Evolutionary conservation across 495 filamentous ascomycete species (phyloP), one percentile per base, ranked within the genome.

Genomic region (Aspergillus kassunensis): DNA sequence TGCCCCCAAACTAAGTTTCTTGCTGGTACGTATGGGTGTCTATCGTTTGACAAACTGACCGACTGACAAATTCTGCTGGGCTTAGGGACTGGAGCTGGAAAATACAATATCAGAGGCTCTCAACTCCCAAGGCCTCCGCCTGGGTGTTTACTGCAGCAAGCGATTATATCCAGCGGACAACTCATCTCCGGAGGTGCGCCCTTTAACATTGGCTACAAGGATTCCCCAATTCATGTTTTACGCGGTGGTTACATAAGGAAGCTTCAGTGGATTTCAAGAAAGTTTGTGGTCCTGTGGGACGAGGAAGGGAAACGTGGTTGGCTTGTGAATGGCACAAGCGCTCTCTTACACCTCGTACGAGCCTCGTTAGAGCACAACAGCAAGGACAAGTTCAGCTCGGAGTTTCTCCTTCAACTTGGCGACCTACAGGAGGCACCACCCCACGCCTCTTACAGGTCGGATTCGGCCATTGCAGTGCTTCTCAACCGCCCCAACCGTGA

Each of bases 241-340:
- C 51, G 51, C 1, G 19, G 6, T 12, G 43, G 35, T 21, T 54
- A 54, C 19, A 41, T 54, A 3, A 8, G 11, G 12, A 65, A 51
- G 21, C 45, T 66, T 0, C 31, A 51, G 27, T 66, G 59, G 56
- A 60, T 72, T 16, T 42, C 37, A 1, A 49, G 55, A 10, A 62
- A 59, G 34, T 56, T 49, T 43, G 50, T 72, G 3, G 54, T 68
- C 10, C 43, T 72, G 6, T 72, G 58, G 54, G 69, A 69, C 47
- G 59, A 50, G 18, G 54, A 51, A 18, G 61, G 58, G 13, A 63
- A 60, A 19, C 57, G 61, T 16, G 69, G 58, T 2, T 72, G 69
- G 69, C 42, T 72, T 9, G 49, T 68, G 2, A 58, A 72, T 34
- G 69, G 66, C 4, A 39, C 54, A 5, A 64, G 60, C 34, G 61